A percentile compares a stretch with the other conserved stretches of the same genome.
These are phyloP conservation scores for Pyronema omphalodes DNA, from an alignment of 495 filamentous ascomycete species.

Conservation along the genomic window DNA sequence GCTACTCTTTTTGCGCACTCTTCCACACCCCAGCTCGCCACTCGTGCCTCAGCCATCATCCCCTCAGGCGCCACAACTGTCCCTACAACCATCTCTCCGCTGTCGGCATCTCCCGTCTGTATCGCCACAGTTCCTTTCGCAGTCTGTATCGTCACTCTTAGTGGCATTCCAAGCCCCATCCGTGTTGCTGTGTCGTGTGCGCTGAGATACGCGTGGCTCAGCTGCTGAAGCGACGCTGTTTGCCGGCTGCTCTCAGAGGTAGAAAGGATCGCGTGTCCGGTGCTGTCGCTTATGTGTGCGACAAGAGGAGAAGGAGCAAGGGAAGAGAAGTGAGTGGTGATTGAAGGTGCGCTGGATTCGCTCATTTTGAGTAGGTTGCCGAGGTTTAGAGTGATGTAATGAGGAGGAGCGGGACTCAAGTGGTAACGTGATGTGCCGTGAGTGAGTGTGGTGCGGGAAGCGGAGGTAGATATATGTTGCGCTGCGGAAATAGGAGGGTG, in stretches of 20 bases:
- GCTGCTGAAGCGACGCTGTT: conserved; percentile 6
- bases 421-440: no score
- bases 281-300: conserved; percentile 19
- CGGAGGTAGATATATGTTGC: no score
- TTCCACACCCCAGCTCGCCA: conserved; percentile 23
- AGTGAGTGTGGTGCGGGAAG: no score
- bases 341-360: conserved; percentile 4
- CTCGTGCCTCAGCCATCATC: conserved; percentile 16
- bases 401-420: no score
- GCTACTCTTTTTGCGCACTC: conserved; percentile 16
- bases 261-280: conserved; percentile 19
- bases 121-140: conserved; percentile 17
- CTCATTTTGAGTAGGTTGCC: no score
- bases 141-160: conserved; percentile 19
- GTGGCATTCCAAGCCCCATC: conserved; percentile 21
- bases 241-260: conserved; percentile 8
- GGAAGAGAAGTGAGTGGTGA: conserved; percentile 13
- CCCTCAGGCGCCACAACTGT: conserved; percentile 20
- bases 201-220: conserved; percentile 17
- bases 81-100: conserved; percentile 20
- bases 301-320: conserved; percentile 16
- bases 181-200: conserved; percentile 23
- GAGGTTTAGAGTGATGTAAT: no score
- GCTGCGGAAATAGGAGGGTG: no score
- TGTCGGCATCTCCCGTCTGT: conserved; percentile 11